Conservation (phyloP, 2,329 filamentous ascomycete species). For the Colletotrichum liriopes region DNA sequence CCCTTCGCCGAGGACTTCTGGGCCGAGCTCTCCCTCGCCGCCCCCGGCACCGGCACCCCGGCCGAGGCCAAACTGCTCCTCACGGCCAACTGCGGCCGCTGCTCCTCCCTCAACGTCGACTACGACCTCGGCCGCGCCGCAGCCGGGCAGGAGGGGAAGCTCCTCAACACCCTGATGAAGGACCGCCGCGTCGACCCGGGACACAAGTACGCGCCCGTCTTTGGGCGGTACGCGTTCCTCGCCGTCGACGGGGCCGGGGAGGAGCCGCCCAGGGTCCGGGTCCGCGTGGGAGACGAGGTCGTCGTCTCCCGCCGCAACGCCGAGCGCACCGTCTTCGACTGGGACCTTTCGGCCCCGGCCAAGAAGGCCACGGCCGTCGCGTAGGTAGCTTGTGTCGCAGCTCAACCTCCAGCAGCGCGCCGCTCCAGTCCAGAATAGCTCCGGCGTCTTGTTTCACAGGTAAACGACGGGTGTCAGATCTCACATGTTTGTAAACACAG, state of each 20-base stretch:
- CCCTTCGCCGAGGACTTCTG: constrained; percentile 82
- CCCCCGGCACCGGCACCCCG: constrained; percentile 12
- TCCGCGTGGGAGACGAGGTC: constrained; percentile 72
- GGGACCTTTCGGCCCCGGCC: constrained; percentile 53
- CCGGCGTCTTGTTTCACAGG: not conserved
- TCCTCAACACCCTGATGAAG: constrained; percentile 79
- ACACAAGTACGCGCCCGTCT: constrained; percentile 77
- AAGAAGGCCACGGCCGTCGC: constrained; percentile 28
- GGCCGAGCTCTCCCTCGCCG: constrained; percentile 69
- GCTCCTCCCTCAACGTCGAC: constrained; percentile 80
- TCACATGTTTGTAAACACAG: not conserved
- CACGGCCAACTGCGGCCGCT: constrained; percentile 80
- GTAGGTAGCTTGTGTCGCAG: not conserved
- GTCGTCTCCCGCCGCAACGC: constrained; percentile 64
- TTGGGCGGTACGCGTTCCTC: constrained; percentile 81
- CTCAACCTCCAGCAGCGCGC: not conserved
- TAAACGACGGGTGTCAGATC: not conserved
- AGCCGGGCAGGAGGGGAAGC: constrained; percentile 69
- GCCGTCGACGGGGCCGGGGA: constrained; percentile 32
- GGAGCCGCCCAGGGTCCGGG: constrained; percentile 45
- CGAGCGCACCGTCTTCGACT: constrained; percentile 69
- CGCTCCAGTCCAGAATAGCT: not conserved
- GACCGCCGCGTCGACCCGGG: constrained; percentile 81
- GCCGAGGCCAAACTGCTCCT: constrained; percentile 64
- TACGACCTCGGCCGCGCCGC: constrained; percentile 75